Evolutionary conservation across 495 filamentous ascomycete genomes (phyloP).

Genomic region (Sphaerosporella brunnea): DNA sequence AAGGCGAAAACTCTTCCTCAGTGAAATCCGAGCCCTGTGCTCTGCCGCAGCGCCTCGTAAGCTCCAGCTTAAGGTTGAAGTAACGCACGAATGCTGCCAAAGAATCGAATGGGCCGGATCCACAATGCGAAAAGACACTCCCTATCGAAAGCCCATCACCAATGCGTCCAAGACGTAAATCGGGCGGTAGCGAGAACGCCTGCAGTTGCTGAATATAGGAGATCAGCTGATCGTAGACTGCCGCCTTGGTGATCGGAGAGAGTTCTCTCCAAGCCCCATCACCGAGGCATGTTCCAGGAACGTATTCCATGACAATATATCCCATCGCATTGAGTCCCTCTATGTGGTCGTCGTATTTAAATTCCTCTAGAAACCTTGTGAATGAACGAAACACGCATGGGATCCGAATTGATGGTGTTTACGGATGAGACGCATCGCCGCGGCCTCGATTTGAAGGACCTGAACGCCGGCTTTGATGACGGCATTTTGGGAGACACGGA

Average conservation of each 20-base stretch:
- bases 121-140: background rate
- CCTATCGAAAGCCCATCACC: background rate
- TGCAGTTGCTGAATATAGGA: background rate
- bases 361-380: no score
- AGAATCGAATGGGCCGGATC: background rate
- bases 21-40: background rate
- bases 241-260: background rate
- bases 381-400: background rate
- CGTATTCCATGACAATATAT: background rate
- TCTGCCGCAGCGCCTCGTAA: background rate
- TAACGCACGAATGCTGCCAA: background rate
- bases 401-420: background rate
- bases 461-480: background rate
- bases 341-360: no score
- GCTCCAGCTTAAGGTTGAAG: background rate
- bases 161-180: background rate
- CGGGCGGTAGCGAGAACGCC: background rate
- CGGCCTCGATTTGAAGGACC: background rate
- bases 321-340: background rate
- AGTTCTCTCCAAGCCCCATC: background rate
- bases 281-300: background rate
- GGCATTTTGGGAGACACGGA: background rate
- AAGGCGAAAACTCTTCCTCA: background rate
- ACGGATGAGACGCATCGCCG: background rate
- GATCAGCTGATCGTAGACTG: background rate